Evolutionary conservation across 2,329 filamentous ascomycete species (phyloP), one percentile per base, ranked within the genome.

Genomic region (Phyllosticta citribraziliensis): DNA sequence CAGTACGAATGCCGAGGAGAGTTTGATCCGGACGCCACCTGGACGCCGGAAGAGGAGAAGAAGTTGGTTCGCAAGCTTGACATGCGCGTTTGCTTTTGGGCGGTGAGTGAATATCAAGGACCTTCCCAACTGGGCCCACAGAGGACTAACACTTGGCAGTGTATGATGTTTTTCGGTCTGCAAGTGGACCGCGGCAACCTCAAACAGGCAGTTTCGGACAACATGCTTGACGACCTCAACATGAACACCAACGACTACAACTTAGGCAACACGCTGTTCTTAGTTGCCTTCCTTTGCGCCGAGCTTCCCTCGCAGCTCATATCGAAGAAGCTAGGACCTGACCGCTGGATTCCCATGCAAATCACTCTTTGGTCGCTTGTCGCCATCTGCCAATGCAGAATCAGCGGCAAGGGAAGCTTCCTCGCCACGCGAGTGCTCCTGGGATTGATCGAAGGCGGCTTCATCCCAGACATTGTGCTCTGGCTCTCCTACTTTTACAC

Each of bases 291-390:
- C 60, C 70, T 81, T 1, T 72, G 74, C 0, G 78, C 79, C 4
- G 79, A 81, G 53, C 68, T 82, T 0, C 79, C 79, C 2, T 79
- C 78, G 55, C 78, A 78, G 17, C 68, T 82, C 2, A 70, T 82
- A 57, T 80, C 77, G 60, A 82, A 82, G 69, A 79, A 78, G 58
- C 66, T 82, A 8, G 79, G 80, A 10, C 78, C 79, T 0, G 78
- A 81, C 64, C 65, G 72, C 51, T 74, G 71, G 70, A 74, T 74
- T 20, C 72, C 72, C 0, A 68, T 71, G 2, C 69, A 74, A 22
- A 53, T 74, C 60, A 68, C 70, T 24, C 63, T 66, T 10, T 74
- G 72, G 71, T 71, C 69, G 1, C 64, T 72, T 6, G 69, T 73
- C 6, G 72, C 70, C 67, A 64, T 73, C 6, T 70, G 71, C 0